These are phyloP conservation scores for Amoebophrya sp. DNA, from an alignment of 169 alveolate genomes.

Conservation along the genomic window DNA sequence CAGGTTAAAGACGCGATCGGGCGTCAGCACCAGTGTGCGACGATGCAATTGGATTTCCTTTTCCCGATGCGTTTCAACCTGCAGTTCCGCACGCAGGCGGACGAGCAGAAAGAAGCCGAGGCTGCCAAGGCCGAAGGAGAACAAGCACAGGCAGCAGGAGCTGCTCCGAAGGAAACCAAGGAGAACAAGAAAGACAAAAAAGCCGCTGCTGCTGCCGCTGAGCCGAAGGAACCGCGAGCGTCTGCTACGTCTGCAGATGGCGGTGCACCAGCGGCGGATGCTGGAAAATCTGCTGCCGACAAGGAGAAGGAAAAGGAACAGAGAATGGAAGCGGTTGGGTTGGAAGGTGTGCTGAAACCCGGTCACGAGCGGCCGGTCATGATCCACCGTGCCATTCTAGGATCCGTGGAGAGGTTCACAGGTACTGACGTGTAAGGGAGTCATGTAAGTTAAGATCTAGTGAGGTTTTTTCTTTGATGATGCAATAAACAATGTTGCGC, in stretches of 20 bases:
- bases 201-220: conserved; percentile 28
- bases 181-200: conserved; percentile 19
- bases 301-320: not conserved
- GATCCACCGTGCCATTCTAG: conserved; percentile 98
- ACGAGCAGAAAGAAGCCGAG: conserved; percentile 37
- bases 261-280: too few relatives aligned
- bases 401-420: conserved; percentile 90
- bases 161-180: not conserved
- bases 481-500: too few relatives aligned
- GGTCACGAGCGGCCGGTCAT: conserved; percentile 96
- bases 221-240: conserved; percentile 39
- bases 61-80: conserved; percentile 95
- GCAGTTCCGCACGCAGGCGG: conserved; percentile 71
- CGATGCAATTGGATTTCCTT: conserved; percentile 96
- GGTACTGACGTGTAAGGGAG: conserved; percentile 56
- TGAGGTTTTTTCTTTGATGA: too few relatives aligned
- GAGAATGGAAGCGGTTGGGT: not conserved
- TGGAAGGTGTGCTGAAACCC: conserved; percentile 37
- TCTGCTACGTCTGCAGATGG: too few relatives aligned
- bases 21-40: conserved; percentile 97
- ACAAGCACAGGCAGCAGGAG: conserved; percentile 21
- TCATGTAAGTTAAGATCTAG: too few relatives aligned
- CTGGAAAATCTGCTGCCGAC: too few relatives aligned
- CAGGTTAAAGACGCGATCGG: conserved; percentile 93
- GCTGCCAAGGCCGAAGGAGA: not conserved